phyloP scores from a whole-genome alignment of 805 yeast species.

The Lipomyces lipofer region DNA sequence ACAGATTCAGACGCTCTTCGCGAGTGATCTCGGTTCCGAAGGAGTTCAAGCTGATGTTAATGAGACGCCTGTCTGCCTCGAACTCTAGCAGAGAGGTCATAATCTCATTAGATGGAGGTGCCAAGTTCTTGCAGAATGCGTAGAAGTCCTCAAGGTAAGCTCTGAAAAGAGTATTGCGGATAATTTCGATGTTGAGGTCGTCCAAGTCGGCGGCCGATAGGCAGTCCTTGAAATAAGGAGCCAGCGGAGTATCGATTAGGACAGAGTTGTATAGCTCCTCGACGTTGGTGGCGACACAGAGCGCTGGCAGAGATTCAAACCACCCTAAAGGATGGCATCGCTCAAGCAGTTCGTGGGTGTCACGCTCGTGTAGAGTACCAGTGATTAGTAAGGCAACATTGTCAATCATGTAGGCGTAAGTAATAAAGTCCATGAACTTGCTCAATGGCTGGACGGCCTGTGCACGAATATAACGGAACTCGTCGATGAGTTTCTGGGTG shows the following conservation, averaged over 20 bases:
- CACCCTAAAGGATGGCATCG: conserved; percentile 97
- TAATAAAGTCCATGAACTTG: conserved; percentile 85
- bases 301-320: conserved; percentile 96
- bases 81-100: conserved; percentile 77
- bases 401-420: conserved; percentile 98
- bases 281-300: conserved; percentile 90
- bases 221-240: conserved; percentile 92
- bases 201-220: conserved; percentile 79
- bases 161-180: conserved; percentile 86
- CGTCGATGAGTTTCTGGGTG: conserved; percentile 69
- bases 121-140: conserved; percentile 63
- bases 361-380: conserved; percentile 94
- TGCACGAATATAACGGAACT: conserved; percentile 79
- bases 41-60: conserved; percentile 88
- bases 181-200: conserved; percentile 91
- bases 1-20: conserved; percentile 66
- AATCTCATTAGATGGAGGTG: conserved; percentile 75
- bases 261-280: conserved; percentile 92
- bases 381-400: conserved; percentile 94
- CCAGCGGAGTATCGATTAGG: conserved; percentile 93
- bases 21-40: conserved; percentile 76
- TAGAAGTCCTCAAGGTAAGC: conserved; percentile 90
- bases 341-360: conserved; percentile 78
- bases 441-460: conserved; percentile 81
- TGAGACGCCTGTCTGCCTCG: conserved; percentile 94